Evolutionary conservation across 768 basidiomycete species (phyloP), one percentile per base, ranked within the genome.

Genomic region (Mycena olivaceomarginata): DNA sequence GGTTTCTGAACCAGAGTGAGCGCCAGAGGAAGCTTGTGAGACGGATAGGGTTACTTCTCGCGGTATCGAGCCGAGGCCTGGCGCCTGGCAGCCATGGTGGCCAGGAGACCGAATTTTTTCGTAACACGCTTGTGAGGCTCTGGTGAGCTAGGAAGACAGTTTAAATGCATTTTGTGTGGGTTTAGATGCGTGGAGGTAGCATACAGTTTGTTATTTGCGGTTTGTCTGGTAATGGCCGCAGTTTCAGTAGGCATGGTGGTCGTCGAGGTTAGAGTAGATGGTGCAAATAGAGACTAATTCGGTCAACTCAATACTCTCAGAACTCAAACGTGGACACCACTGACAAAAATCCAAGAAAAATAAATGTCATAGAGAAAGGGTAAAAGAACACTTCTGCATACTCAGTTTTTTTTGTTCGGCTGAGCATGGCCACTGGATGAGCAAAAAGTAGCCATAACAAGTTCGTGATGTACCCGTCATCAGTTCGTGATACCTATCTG

Each of bases 1-100:
- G 59, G 59, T 60, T 60, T 60, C 59, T 60, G 59, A 11, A 22
- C 56, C 56, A 12, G 13, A 39, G 25, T 60, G 59, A 60, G 31
- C 16, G 7, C 5, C n/a, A 37, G 59, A 16, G 4, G 10, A 8
- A 39, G 25, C 15, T 31, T 12, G 11, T 2, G 12, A 12, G 31
- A 12, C 7, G 16, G 11, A 1, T 25, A 22, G 10, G 56, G 56
- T 18, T 7, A 60, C 59, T 60, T 60, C 13, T 37, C 6, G 13
- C 59, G 59, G 15, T 60, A 60, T 31, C 31, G 59, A 13, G 59
- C 59, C 5, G 31, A 60, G 10, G 59, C 59, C 13, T 60, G 59
- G 13, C 59, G 59, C 16, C 59, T n/a, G 13, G 59, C 31, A 4
- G 59, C 59, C 59, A 60, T 60, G 15, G 59, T 60, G 10, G 59